Percentiles rank a stretch among this genome's conserved stretches.
Conservation (phyloP, 2,329 filamentous ascomycete species). For the Talaromyces sp. region DNA sequence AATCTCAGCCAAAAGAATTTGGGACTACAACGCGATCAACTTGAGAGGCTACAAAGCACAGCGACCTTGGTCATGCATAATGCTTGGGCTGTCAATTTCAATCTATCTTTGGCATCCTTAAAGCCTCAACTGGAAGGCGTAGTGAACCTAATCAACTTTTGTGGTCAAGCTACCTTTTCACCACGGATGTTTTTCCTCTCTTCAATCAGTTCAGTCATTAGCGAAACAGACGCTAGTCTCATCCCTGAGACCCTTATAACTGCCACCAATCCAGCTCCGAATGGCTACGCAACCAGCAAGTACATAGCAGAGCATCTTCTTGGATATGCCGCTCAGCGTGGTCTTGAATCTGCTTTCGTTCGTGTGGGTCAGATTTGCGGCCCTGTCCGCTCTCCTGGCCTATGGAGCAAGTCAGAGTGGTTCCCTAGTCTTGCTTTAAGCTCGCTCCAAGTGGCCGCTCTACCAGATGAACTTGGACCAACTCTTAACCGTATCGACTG, state of each 20-base stretch:
- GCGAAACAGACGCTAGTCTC: conserved; percentile 12
- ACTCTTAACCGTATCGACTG: conserved; percentile 40
- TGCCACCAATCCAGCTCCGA: conserved; percentile 32
- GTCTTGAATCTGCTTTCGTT: conserved; percentile 21
- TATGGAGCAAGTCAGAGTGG: conserved; percentile 59
- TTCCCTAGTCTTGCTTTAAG: conserved; percentile 51
- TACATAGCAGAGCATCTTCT: conserved; percentile 51
- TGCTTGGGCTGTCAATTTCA: conserved; percentile 39
- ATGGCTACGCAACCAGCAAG: conserved; percentile 42
- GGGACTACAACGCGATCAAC: conserved; percentile 27
- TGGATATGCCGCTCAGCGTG: conserved; percentile 24
- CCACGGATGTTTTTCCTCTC: conserved; percentile 33
- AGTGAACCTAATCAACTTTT: conserved; percentile 30
- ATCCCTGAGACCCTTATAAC: conserved; percentile 25
- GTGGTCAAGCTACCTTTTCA: conserved; percentile 8
- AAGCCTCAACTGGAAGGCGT: conserved; percentile 17
- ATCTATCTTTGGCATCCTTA: conserved; percentile 14
- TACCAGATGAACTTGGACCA: conserved; percentile 40
- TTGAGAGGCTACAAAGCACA: conserved; percentile 20
- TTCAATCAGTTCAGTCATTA: conserved; percentile 29
- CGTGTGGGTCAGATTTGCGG: conserved; percentile 42
- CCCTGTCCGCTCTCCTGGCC: conserved; percentile 37
- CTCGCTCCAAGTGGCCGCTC: conserved; percentile 51
- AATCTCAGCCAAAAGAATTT: conserved; percentile 15
- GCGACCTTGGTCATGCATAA: conserved; percentile 40